These are phyloP conservation scores for Cytospora leucostoma DNA, from an alignment of 2,329 filamentous ascomycete genomes.

Conservation along the genomic window DNA sequence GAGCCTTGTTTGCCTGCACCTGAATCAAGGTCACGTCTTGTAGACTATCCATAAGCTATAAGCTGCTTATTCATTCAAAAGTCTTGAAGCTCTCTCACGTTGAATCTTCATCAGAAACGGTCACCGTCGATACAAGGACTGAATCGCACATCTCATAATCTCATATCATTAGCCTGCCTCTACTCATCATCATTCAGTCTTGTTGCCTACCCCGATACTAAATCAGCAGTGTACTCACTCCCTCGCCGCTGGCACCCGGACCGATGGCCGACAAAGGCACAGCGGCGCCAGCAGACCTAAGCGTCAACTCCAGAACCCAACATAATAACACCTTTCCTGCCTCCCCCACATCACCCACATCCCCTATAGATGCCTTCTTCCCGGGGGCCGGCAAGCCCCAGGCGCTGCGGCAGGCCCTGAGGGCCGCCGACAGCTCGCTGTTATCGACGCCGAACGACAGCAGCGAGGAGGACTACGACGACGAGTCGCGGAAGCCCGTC, in stretches of 20 bases:
- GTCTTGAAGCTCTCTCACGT: neutral
- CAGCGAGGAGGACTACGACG: constrained; percentile 51
- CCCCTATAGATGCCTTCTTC: constrained; percentile 15
- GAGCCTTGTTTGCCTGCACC: neutral
- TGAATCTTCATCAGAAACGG: too few species aligned
- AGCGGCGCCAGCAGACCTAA: constrained; percentile 12
- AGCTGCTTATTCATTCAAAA: neutral
- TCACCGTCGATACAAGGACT: neutral
- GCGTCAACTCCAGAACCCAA: neutral
- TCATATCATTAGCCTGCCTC: neutral
- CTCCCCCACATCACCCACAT: neutral
- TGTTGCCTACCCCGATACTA: neutral
- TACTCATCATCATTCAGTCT: neutral
- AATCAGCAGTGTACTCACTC: neutral
- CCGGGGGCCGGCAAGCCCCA: constrained; percentile 13
- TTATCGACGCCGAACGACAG: constrained; percentile 40
- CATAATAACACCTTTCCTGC: neutral
- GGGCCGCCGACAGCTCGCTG: constrained; percentile 14
- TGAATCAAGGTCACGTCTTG: neutral
- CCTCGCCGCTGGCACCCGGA: constrained; percentile 1
- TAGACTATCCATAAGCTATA: neutral
- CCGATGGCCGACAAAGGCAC: constrained; percentile 23
- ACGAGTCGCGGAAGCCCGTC: constrained; percentile 33
- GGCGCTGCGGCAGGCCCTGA: constrained; percentile 32
- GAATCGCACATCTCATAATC: neutral